Evolutionary conservation across 768 basidiomycete genomes (phyloP).

Genomic region (Coprinellus micaceus): DNA sequence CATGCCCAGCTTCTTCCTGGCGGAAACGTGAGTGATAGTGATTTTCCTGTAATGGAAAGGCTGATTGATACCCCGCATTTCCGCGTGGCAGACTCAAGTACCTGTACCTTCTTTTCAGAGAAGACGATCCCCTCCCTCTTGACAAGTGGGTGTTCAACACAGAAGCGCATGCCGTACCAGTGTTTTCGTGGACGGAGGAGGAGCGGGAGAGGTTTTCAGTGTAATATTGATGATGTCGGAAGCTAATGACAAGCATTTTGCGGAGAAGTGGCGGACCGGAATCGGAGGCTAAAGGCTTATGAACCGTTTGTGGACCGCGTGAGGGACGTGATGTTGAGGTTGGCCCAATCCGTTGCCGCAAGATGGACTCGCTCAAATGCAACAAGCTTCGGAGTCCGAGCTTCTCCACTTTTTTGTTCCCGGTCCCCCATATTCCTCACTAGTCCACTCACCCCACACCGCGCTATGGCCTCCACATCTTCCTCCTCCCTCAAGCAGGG

Average conservation of each 20-base stretch:
- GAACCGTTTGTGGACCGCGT: neutral
- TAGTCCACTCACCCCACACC: constrained; percentile 2
- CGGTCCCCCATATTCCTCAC: constrained; percentile 1
- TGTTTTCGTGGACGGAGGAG: constrained; percentile 58
- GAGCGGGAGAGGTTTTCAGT: constrained; percentile 37
- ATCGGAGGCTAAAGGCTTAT: neutral
- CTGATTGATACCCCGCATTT: neutral
- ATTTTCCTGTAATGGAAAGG: neutral
- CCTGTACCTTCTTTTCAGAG: constrained; percentile 63
- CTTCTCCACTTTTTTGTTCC: constrained; percentile 9
- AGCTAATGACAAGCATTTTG: neutral
- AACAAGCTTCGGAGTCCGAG: constrained; percentile 4
- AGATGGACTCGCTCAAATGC: constrained; percentile 19
- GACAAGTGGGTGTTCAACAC: constrained; percentile 63
- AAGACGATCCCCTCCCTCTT: constrained; percentile 56
- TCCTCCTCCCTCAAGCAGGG: constrained; percentile 48
- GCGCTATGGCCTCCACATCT: constrained; percentile 14
- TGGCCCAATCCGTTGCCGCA: constrained; percentile 11
- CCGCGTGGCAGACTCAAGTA: constrained; percentile 57
- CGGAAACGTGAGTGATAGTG: constrained; percentile 39
- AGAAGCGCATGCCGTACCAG: constrained; percentile 74
- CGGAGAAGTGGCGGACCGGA: constrained; percentile 5
- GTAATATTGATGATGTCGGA: neutral
- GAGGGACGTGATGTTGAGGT: constrained; percentile 9
- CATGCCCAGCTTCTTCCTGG: constrained; percentile 62